Base-by-base conservation (phyloP, 2,329 filamentous ascomycete genomes). In the Aureobasidium namibiae region DNA sequence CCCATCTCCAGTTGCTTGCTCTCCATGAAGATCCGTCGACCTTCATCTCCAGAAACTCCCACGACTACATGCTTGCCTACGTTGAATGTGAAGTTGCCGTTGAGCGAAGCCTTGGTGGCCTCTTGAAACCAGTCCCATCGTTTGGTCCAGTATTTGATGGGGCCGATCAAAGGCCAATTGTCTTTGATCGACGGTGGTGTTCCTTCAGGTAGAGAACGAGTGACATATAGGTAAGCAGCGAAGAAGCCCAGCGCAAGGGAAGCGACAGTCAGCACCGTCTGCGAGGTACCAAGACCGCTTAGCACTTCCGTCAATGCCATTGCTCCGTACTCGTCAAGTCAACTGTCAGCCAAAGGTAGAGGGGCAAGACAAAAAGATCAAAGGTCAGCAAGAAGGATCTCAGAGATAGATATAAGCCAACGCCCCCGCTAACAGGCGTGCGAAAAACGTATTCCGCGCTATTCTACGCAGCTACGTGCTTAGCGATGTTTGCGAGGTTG, bases 31-130 rank as follows among this genome's bases (percentile, higher is more conserved):
- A 75, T 42, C 24, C 73, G 69, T 16, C 79, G 71, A 1, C 70
- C 73, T 11, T 73, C 70, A 3, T 73, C 69, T 1, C 79, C 78
- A 4, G 71, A 73, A 11, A 82, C 49, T 1, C 71, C 76, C 9
- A 82, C 67, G 13, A 81, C 72, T 2, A 70, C 71, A 59, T 76
- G 70, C 6, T 72, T 65, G 0, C 80, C 79, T 3, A 76, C 74
- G 62, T 76, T 76, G 64, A 80, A 81, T 54, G 72, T 76, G 63
- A 80, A 82, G 50, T 76, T 76, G 26, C 77, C 76, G 1, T 70
- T 74, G 5, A 63, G 54, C 0, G 71, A 72, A 8, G 68, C 61
- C 14, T 62, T 63, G 7, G 64, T 63, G 10, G 70, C 70, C n/a
- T 72, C 60, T 18, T 64, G 64, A 56, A 75, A 73, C 64, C 80